Evolutionary conservation across 805 yeast species (phyloP).

Genomic region (Candida khao-thaluensis): DNA sequence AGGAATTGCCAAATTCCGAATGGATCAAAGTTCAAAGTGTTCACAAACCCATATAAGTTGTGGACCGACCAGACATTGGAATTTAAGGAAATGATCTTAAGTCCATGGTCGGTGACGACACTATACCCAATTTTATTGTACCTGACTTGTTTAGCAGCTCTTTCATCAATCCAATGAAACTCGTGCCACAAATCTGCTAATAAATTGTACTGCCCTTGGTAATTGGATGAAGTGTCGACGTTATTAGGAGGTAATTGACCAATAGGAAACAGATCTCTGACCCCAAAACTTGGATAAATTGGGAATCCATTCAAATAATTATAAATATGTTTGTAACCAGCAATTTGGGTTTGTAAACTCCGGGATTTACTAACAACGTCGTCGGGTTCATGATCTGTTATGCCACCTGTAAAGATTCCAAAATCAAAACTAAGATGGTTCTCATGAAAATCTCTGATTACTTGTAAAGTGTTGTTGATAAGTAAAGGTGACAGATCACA

Average conservation of each 20-base stretch:
- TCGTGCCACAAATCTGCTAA: slow-evolving; percentile 34
- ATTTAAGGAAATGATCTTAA: slow-evolving; percentile 61
- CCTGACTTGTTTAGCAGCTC: slow-evolving; percentile 25
- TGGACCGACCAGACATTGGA: slow-evolving; percentile 66
- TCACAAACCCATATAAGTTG: slow-evolving; percentile 51
- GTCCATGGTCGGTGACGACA: slow-evolving; percentile 51
- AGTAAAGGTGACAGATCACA: slow-evolving; percentile 68
- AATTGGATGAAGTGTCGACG: slow-evolving; percentile 20
- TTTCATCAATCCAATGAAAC: slow-evolving; percentile 35
- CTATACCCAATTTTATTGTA: slow-evolving; percentile 64
- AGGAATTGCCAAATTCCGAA: slow-evolving; percentile 63
- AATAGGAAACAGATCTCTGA: slow-evolving; percentile 69
- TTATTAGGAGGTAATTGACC: slow-evolving; percentile 59
- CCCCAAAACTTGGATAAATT: slow-evolving; percentile 62
- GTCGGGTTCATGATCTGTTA: slow-evolving; percentile 62
- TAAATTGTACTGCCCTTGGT: slow-evolving; percentile 41
- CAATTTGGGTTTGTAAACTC: slow-evolving; percentile 69
- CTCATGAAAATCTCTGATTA: slow-evolving; percentile 19
- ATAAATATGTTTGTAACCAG: slow-evolving; percentile 60
- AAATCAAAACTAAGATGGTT: slow-evolving; percentile 49
- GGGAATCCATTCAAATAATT: slow-evolving; percentile 49
- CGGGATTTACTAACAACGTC: slow-evolving; percentile 49
- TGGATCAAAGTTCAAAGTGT: slow-evolving; percentile 54
- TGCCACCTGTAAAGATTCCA: slow-evolving; percentile 70
- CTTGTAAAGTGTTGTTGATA: slow-evolving; percentile 54